Base-by-base conservation (phyloP, 176 grass and related monocot genomes). In the Oryza longistaminata region DNA sequence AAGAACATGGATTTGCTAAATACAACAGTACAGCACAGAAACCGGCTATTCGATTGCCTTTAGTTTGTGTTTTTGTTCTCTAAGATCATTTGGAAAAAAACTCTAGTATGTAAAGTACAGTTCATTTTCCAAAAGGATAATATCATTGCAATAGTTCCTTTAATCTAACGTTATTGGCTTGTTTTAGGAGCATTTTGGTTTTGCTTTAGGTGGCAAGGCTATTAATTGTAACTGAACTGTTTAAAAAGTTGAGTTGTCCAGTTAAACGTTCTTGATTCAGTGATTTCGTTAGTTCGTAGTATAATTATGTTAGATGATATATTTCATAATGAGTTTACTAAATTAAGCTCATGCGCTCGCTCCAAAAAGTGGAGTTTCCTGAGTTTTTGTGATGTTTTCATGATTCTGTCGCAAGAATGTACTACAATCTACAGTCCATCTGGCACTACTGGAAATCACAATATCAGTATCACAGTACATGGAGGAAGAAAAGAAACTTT, bases 101-200 rank as follows among this genome's bases (percentile, higher is more conserved):
- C 33, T 81, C 19, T 60, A 25, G 24, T 48, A 46, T 50, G 66
- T 52, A 26, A 44, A 79, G 42, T 45, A 7, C 53, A 21, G n/a
- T 64, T 27, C 7, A 44, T n/a, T 62, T 11, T 46, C 45, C 26
- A 16, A 31, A 17, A 68, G 19, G 1, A 37, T 22, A 52, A 24
- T 17, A 21, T 21, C 39, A 8, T 34, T 87, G 19, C 71, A 50
- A 26, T 77, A n/a, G 73, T 77, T 88, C 15, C 26, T 71, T 52
- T 44, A 77, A 49, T 61, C 40, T 22, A 26, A 65, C 53, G 65
- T 50, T 34, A 3, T 0, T 33, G 62, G 46, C 35, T 70, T 22
- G 11, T 61, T 68, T 72, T 77, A 60, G 34, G 27, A 80, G 46
- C 70, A 66, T 11, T 22, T 53, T 11, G 33, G 50, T 48, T 35